Percentiles rank a stretch among this genome's conserved stretches.
Evolutionary conservation across 2,329 filamentous ascomycete genomes (phyloP).

Genomic region (Blumeria hordei): DNA sequence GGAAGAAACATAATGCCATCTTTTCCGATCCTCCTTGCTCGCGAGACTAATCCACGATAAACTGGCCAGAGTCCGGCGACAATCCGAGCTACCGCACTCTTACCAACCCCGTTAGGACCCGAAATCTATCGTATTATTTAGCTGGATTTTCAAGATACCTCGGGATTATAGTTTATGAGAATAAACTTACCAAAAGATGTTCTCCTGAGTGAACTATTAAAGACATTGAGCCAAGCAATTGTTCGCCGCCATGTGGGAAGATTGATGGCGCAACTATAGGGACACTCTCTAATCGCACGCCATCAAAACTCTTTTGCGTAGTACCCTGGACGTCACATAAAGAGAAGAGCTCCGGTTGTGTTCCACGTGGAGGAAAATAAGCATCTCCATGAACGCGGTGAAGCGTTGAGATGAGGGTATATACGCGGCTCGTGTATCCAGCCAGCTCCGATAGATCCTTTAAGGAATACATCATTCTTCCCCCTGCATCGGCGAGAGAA

Average conservation of each 20-base stretch:
- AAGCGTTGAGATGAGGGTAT: conserved; percentile 81
- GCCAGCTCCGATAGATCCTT: conserved; percentile 92
- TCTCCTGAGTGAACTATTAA: conserved; percentile 79
- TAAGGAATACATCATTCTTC: conserved; percentile 98
- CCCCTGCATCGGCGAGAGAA: conserved; percentile 83
- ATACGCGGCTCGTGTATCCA: conserved; percentile 87
- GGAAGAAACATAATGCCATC: conserved; percentile 98
- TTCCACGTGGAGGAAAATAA: conserved; percentile 46
- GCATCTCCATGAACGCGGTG: conserved; percentile 82
- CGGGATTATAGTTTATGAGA: background rate
- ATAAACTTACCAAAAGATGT: conserved; percentile 42
- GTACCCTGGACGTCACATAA: conserved; percentile 83
- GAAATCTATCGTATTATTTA: conserved; percentile 36
- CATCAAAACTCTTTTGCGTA: conserved; percentile 82
- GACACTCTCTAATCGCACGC: conserved; percentile 77
- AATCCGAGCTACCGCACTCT: conserved; percentile 67
- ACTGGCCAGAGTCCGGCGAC: conserved; percentile 89
- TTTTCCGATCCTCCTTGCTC: conserved; percentile 53
- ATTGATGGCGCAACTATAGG: conserved; percentile 74
- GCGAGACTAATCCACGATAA: conserved; percentile 75
- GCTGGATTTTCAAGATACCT: background rate
- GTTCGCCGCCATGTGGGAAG: conserved; percentile 76
- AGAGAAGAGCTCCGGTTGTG: conserved; percentile 60
- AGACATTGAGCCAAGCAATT: conserved; percentile 68
- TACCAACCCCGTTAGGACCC: conserved; percentile 83